A percentile compares a stretch with the other conserved stretches of the same genome.
Evolutionary conservation across 2,329 filamentous ascomycete species (phyloP).

Genomic region (Fusarium illudens): DNA sequence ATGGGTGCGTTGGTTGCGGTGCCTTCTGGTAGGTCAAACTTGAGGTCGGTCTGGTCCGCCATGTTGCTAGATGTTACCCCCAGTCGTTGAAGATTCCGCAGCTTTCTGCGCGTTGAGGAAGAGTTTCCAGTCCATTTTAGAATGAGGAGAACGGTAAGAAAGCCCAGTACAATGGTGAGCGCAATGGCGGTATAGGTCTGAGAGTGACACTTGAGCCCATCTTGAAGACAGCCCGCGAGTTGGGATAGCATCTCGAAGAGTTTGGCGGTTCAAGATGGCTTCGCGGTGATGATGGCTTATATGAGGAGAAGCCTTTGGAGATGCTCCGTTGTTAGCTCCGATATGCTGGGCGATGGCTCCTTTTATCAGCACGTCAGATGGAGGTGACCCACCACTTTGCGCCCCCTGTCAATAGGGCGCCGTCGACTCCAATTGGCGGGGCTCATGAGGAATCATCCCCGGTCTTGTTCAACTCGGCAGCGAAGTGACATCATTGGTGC

Average conservation of each 20-base stretch:
- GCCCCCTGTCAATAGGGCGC: not conserved
- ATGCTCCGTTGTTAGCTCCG: not conserved
- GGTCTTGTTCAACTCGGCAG: not conserved
- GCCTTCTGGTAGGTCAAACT: constrained; percentile 18
- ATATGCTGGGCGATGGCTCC: not conserved
- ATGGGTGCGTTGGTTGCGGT: constrained; percentile 8
- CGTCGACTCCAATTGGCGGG: not conserved
- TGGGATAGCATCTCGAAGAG: not conserved
- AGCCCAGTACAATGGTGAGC: not conserved
- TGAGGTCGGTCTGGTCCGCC: constrained; percentile 35
- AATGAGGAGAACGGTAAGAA: not conserved
- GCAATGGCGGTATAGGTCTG: not conserved
- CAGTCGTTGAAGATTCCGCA: constrained; percentile 23
- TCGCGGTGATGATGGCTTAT: no score
- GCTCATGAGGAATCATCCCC: not conserved
- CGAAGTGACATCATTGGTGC: not conserved
- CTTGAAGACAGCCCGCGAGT: not conserved
- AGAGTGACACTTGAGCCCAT: not conserved
- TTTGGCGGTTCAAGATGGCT: not conserved
- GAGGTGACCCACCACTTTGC: not conserved
- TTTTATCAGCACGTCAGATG: not conserved
- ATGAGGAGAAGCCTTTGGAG: not conserved
- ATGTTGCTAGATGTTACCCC: constrained; percentile 39
- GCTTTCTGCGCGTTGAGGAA: not conserved
- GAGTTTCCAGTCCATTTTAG: not conserved